Evolutionary conservation across 2,329 filamentous ascomycete species (phyloP), one percentile per base, ranked within the genome.

Genomic region (Talaromyces sp.): DNA sequence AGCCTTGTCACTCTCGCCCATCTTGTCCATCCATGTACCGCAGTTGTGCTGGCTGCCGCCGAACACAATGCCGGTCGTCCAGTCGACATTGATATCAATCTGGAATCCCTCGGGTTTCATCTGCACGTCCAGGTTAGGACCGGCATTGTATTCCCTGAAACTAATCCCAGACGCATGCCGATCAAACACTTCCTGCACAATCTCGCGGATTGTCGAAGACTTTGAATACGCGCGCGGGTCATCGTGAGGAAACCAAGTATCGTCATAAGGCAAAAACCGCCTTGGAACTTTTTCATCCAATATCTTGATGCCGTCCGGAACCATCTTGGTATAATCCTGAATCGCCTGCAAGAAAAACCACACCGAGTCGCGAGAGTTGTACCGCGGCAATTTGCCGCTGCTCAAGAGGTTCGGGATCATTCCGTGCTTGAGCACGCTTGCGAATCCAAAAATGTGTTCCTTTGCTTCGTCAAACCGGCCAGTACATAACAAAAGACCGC

Each of bases 21-120:
- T 99, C 83, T 99, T 99, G 81, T 99, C 94, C 92, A 97, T 97
- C 94, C 94, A 99, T 1, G 94, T 99, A 57, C 94, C 94, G 68
- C 95, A 99, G 75, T 99, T 99, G 76, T 80, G 83, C 71, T 97
- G 92, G 70, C 91, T 97, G 35, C 95, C 94, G 59, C 95, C 94
- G 69, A 95, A 96, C 61, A 99, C 88, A 64, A 99, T 84, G 24
- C 94, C 95, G 5, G 87, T 94, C 32, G 84, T 80, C 93, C 93
- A 97, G 72, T 99, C 93, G 11, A 96, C 90, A 62, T 89, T 85
- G 66, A 97, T 88, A 62, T 94, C 87, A 65, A 96, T 91, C 70
- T 97, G 87, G 80, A 99, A 99, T 0, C 94, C 94, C 69, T 92
- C 88, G 3, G 90, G 83, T 64, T 85, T 90, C 94, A 99, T 99